Base-by-base conservation (phyloP, 1,139 yeast genomes). In the Hanseniaspora sp. region DNA sequence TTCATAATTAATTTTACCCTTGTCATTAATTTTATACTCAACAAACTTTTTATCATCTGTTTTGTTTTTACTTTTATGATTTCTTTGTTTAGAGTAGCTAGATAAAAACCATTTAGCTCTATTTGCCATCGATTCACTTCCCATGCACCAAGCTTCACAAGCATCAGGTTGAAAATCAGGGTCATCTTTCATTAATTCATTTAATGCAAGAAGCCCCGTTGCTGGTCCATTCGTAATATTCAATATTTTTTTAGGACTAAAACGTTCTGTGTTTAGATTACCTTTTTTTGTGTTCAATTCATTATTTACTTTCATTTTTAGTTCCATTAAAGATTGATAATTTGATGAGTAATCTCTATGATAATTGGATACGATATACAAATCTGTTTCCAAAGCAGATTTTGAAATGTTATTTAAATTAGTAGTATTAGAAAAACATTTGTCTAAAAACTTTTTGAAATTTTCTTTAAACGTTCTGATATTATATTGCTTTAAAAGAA, bases 191-290 rank as follows among this genome's bases (percentile, higher is more conserved):
- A 86, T 77, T 0, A 88, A 64, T 61, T 88, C 96, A 64, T 88
- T 86, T 56, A 88, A 71, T 0, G 95, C 98, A 9, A 90, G 72
- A 72, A 92, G 82, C 1, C 96, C 97, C 0, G 95, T 83, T 0
- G 92, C 94, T 0, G 98, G 97, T 0, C 98, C 98, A 64, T 77
- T 82, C 0, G 96, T 95, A 7, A 87, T 78, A 62, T 87, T 95
- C 55, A 92, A 72, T 0, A 92, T 77, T 15, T 77, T 71, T 35
- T 74, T 65, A 0, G 96, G 96, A 37, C 69, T 68, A 69, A 88
- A 86, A 0, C 3, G 31, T 15, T 39, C 15, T 6, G 23, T 23
- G 1, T 12, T n/a, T 23, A 17, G 31, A 15, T 30, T 6, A 31
- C 37, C 37, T 12, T 46, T 46, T 28, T 46, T 28, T 7, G 28